Evolutionary conservation across 2,329 filamentous ascomycete genomes (phyloP), one percentile per base, ranked within the genome.

Genomic region (Aureobasidium mangrovei): DNA sequence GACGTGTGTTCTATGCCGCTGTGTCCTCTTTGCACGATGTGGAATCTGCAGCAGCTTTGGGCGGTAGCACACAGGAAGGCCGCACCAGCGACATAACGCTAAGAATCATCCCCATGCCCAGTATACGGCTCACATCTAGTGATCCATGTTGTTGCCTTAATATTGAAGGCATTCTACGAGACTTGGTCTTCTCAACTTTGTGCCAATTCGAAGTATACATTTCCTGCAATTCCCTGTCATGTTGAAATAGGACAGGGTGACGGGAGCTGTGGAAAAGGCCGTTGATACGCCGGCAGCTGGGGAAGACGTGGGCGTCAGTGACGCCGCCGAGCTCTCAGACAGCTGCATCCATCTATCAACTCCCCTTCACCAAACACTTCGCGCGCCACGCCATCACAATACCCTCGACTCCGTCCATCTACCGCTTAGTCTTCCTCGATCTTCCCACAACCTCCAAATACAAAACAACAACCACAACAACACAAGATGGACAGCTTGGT

Each of bases 401-500:
- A 12, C 7, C 38, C 4, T 36, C 27, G n/a, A 26, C 3, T n/a
- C 47, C 9, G 7, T 52, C n/a, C 1, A 7, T 33, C 7, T 5
- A 18, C 9, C 28, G 38, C 10, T 12, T 27, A 12, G 26, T 26
- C 40, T 24, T 27, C 3, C 12, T 8, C 49, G 36, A 12, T n/a
- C 9, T 4, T 7, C 6, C n/a, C 26, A 28, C 12, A 38, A 12
- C 10, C 4, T 10, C 27, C 26, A 53, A 35, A 44, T 36, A 43
- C 49, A 44, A 2, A 53, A 53, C 36, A 44, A 41, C 42, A 41
- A 1, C 38, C 6, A 43, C 39, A 41, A 18, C 36, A 49, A 31
- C 3, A 49, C 57, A 71, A 60, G 58, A 98, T 98, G 93, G 89
- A 98, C 73, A 82, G 88, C 65, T 83, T 98, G 70, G 89, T 98